Evolutionary conservation across 805 yeast species (phyloP), one percentile per base, ranked within the genome.

Genomic region (Grigorovia jiainica): DNA sequence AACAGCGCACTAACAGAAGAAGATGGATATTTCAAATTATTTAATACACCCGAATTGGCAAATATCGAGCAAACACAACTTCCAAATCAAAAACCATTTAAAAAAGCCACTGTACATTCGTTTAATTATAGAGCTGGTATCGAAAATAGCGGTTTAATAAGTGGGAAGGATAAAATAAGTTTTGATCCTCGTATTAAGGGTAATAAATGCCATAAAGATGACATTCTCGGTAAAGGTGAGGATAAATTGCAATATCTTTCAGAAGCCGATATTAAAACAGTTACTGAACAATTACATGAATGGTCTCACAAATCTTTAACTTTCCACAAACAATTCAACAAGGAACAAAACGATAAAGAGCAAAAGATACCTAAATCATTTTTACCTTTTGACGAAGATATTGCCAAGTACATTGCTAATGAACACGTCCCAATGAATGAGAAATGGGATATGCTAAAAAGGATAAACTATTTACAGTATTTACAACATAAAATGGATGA

Each of bases 51-150:
- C 6, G 31, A 27, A 34, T 20, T 20, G n/a, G 11, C 16, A 5
- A 34, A 9, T 6, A 18, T 13, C 13, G 35, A 16, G 20, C 20
- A 32, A 17, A 16, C 19, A 19, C 13, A 16, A 32, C 21, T 38
- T 11, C 53, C 54, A 16, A 36, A 24, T 18, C 29, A 25, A n/a
- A 17, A 25, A 6, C 29, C 15, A n/a, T 36, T 25, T 17, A 24
- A 43, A 7, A 45, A 43, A 15, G 25, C 36, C 18, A 42, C 33
- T 31, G 36, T 36, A 9, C 70, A 70, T 46, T 79, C 95, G 0
- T 90, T 89, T 65, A 90, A 89, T 59, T 78, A 85, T 55, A 71
- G 94, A 53, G 94, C 95, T 0, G 95, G 97, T 23, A 82, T 73
- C 43, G 95, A 86, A 23, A 90, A 90, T 55, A 64, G 67, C 32